phyloP scores from a whole-genome alignment of 768 basidiomycete genomes.

The Heimioporus sp. region DNA sequence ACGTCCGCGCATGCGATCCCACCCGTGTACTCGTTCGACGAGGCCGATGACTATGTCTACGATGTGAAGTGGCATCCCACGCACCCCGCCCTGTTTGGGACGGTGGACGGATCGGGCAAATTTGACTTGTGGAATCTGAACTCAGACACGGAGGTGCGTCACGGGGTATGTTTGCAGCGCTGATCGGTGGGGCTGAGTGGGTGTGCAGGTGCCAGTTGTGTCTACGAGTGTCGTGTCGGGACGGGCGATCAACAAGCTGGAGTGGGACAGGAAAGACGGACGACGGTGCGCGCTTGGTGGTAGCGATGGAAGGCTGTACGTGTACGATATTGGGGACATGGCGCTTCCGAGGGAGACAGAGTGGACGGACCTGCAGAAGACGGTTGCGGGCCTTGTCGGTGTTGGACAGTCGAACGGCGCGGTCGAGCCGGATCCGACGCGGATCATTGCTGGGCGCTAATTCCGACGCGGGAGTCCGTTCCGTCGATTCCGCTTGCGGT shows the following conservation, averaged over 20 bases:
- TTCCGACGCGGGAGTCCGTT: constrained; percentile 17
- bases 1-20: constrained; percentile 51
- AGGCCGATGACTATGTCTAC: constrained; percentile 98
- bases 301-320: constrained; percentile 88
- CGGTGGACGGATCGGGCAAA: constrained; percentile 91
- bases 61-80: constrained; percentile 98
- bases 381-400: constrained; percentile 63
- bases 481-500: neutral
- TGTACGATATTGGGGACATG: constrained; percentile 95
- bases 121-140: constrained; percentile 99
- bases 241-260: constrained; percentile 90
- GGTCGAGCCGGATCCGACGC: constrained; percentile 27
- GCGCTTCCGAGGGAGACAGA: constrained; percentile 85
- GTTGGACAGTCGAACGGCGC: constrained; percentile 45
- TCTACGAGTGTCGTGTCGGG: constrained; percentile 78
- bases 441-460: constrained; percentile 36
- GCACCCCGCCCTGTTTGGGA: constrained; percentile 92
- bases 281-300: constrained; percentile 87
- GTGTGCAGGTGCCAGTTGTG: constrained; percentile 80
- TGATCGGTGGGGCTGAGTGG: constrained; percentile 1
- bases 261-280: constrained; percentile 94
- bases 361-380: constrained; percentile 92
- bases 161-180: neutral
- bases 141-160: constrained; percentile 87
- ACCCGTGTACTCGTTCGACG: constrained; percentile 92